Conservation (phyloP, 306 rosid species). For the Castanea crenata region DNA sequence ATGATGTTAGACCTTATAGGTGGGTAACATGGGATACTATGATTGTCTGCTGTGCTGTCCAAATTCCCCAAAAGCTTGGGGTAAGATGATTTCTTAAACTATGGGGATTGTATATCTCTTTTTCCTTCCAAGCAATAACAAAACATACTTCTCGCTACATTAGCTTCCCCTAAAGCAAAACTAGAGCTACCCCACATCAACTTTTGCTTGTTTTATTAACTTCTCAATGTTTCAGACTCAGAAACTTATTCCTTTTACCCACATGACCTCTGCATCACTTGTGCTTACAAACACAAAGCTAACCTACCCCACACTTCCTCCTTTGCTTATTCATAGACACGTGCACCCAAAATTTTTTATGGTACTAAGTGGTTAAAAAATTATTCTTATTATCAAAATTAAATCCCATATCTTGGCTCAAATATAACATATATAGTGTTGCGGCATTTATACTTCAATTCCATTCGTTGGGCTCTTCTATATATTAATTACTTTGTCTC, state of each 20-base stretch:
- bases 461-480: background rate
- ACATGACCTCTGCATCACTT: background rate
- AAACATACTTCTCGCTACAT: background rate
- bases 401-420: background rate
- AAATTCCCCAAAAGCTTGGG: background rate
- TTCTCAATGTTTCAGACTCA: background rate
- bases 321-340: background rate
- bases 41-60: conserved; percentile 7
- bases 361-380: background rate
- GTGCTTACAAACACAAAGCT: background rate
- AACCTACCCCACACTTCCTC: background rate
- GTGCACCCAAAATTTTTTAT: too few species aligned
- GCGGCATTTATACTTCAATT: background rate
- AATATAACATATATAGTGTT: background rate
- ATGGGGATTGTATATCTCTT: background rate
- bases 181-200: background rate
- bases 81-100: background rate
- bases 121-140: background rate
- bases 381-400: background rate
- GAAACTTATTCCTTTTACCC: background rate
- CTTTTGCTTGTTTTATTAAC: background rate
- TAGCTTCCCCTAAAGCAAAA: background rate
- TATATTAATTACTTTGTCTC: background rate
- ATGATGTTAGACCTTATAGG: background rate
- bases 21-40: background rate